Evolutionary conservation across 2,329 filamentous ascomycete genomes (phyloP).

Genomic region (Ilyonectria destructans): DNA sequence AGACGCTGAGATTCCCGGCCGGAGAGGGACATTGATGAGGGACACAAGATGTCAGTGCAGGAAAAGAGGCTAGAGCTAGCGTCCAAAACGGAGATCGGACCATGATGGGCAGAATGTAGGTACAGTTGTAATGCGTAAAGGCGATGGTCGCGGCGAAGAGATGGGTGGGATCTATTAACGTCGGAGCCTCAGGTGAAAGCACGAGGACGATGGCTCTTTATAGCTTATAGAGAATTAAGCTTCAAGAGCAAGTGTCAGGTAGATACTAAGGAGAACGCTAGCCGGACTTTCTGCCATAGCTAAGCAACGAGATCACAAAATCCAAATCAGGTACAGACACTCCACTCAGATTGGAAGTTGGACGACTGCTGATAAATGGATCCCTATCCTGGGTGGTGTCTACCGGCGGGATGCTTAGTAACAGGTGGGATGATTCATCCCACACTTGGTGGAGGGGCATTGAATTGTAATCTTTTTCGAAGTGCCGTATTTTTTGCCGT

Average conservation of each 20-base stretch:
- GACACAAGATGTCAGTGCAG: not conserved
- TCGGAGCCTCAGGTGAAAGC: not conserved
- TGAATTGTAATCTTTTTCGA: not conserved
- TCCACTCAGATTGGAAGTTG: not conserved
- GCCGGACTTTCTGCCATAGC: not conserved
- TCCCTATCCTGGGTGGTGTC: not conserved
- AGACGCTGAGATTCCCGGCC: not conserved
- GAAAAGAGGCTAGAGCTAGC: not conserved
- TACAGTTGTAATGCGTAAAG: not conserved
- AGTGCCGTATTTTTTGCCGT: not conserved
- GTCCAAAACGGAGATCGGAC: not conserved
- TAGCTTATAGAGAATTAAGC: not conserved
- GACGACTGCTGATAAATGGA: not conserved
- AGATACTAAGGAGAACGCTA: not conserved
- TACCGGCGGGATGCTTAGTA: not conserved
- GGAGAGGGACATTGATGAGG: not conserved
- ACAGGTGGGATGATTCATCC: not conserved
- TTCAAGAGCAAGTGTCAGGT: not conserved
- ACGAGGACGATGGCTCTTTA: not conserved
- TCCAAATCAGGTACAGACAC: not conserved
- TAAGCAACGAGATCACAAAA: not conserved
- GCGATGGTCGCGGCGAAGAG: not conserved
- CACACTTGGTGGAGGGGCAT: no score
- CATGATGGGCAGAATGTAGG: not conserved
- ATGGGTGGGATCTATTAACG: not conserved